These are phyloP conservation scores for Fusarium hainanense DNA, from an alignment of 2,329 filamentous ascomycete species.

Conservation along the genomic window DNA sequence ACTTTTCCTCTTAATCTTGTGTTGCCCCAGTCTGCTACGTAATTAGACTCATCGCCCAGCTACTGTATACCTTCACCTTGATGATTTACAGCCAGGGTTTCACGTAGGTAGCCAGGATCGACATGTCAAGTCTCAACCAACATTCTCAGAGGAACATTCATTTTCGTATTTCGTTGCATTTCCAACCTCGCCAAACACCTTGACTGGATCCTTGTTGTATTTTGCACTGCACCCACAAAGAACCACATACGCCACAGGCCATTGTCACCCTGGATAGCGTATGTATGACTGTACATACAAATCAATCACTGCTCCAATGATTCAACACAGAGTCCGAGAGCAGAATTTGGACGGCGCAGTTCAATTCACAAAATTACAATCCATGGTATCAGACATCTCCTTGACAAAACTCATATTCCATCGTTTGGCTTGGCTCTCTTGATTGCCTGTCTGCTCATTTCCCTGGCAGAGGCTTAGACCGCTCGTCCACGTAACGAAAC, in stretches of 20 bases:
- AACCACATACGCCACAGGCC: background rate
- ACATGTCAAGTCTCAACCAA: slow-evolving; percentile 12
- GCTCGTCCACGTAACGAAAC: slow-evolving; percentile 25
- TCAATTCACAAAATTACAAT: background rate
- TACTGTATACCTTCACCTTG: background rate
- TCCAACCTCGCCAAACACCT: background rate
- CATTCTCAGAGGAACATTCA: slow-evolving; percentile 8
- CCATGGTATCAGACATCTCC: background rate
- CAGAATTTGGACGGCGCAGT: background rate
- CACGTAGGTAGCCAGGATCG: slow-evolving; percentile 12
- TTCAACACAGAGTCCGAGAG: slow-evolving; percentile 2
- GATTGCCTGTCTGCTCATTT: slow-evolving; percentile 19
- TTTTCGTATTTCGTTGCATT: slow-evolving; percentile 20
- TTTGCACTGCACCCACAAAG: slow-evolving; percentile 1
- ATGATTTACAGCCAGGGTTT: slow-evolving; percentile 26
- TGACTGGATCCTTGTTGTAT: background rate
- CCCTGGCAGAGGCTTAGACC: slow-evolving; percentile 30
- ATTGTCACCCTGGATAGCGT: background rate
- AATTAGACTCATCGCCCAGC: background rate
- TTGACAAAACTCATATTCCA: slow-evolving; percentile 3
- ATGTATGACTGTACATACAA: background rate
- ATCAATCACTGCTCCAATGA: slow-evolving; percentile 1
- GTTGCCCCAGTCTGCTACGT: background rate
- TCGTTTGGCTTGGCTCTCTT: background rate
- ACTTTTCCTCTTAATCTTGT: background rate